Conservation (phyloP, 495 filamentous ascomycete genomes). For the Saxophila tyrrhenica region DNA sequence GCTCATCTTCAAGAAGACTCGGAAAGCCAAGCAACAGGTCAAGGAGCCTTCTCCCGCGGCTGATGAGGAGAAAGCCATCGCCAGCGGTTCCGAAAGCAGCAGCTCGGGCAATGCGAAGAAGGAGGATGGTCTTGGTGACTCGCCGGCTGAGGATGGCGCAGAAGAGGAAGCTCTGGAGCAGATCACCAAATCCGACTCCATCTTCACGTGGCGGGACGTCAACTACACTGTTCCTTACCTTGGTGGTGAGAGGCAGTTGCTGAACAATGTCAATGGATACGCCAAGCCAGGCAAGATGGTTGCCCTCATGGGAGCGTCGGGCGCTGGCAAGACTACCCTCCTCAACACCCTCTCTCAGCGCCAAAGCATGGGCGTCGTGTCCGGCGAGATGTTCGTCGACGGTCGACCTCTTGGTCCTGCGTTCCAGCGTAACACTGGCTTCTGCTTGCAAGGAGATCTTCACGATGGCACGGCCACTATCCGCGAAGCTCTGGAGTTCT, state of each 20-base stretch:
- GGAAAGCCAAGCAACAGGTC: slow-evolving; percentile 43
- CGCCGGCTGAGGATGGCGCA: slow-evolving; percentile 24
- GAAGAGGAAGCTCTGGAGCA: slow-evolving; percentile 39
- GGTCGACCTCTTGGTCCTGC: slow-evolving; percentile 53
- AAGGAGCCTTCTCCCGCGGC: slow-evolving; percentile 27
- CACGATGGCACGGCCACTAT: slow-evolving; percentile 59
- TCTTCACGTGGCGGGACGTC: slow-evolving; percentile 68
- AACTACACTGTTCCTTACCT: slow-evolving; percentile 63
- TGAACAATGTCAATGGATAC: slow-evolving; percentile 63
- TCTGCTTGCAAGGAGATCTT: slow-evolving; percentile 79
- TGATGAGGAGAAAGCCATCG: slow-evolving; percentile 38
- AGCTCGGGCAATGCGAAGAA: slow-evolving; percentile 11
- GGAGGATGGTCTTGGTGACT: slow-evolving; percentile 8
- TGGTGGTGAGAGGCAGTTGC: slow-evolving; percentile 55
- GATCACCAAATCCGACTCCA: slow-evolving; percentile 48
- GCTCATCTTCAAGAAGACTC: slow-evolving; percentile 57
- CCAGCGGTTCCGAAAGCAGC: slow-evolving; percentile 12
- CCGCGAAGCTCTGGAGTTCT: slow-evolving; percentile 56
- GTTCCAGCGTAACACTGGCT: slow-evolving; percentile 75
- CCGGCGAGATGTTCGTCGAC: slow-evolving; percentile 48
- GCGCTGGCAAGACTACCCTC: slow-evolving; percentile 72
- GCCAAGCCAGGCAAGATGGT: slow-evolving; percentile 73
- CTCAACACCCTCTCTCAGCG: slow-evolving; percentile 68
- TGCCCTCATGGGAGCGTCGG: slow-evolving; percentile 73
- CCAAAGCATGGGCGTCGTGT: slow-evolving; percentile 52